These are phyloP conservation scores for Podochytrium sp. DNA, from an alignment of 192 early-diverging fungal genomes.

Conservation along the genomic window DNA sequence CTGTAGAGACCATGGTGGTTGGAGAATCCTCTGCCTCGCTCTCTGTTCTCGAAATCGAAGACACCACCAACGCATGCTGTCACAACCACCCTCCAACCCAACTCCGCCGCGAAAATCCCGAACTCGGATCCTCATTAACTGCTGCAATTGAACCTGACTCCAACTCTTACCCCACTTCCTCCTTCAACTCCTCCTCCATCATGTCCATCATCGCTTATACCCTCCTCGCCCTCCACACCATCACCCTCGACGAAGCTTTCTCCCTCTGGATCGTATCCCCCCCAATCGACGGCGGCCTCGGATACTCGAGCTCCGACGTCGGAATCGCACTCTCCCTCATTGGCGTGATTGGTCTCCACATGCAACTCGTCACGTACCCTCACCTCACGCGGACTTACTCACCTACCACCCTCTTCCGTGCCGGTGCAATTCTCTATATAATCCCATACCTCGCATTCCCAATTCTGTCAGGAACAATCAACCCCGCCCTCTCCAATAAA, in stretches of 20 bases:
- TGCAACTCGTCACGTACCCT: constrained; percentile 28
- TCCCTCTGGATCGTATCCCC: constrained; percentile 46
- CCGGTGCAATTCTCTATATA: constrained; percentile 9
- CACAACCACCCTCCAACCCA: not conserved
- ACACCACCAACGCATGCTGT: not conserved
- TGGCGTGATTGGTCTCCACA: constrained; percentile 5
- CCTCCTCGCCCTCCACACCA: constrained; percentile 41
- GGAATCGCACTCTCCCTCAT: constrained; percentile 14
- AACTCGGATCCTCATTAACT: too few relatives aligned
- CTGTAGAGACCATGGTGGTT: not conserved
- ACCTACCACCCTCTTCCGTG: constrained; percentile 9
- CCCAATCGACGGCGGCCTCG: constrained; percentile 40
- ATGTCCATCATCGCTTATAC: constrained; percentile 35
- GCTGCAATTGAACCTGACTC: too few relatives aligned
- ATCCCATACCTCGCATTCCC: constrained; percentile 27
- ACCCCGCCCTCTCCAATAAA: not conserved
- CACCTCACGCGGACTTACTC: constrained; percentile 15
- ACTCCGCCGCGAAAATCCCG: not conserved
- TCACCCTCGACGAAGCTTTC: constrained; percentile 52
- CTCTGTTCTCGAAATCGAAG: constrained; percentile 13
- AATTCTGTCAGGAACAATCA: constrained; percentile 2
- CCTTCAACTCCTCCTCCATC: constrained; percentile 8
- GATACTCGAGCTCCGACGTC: constrained; percentile 3
- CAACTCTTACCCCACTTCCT: not conserved
- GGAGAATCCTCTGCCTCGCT: not conserved